Base-by-base conservation (phyloP, 2,329 filamentous ascomycete genomes). In the Ceratocystis smalleyi region DNA sequence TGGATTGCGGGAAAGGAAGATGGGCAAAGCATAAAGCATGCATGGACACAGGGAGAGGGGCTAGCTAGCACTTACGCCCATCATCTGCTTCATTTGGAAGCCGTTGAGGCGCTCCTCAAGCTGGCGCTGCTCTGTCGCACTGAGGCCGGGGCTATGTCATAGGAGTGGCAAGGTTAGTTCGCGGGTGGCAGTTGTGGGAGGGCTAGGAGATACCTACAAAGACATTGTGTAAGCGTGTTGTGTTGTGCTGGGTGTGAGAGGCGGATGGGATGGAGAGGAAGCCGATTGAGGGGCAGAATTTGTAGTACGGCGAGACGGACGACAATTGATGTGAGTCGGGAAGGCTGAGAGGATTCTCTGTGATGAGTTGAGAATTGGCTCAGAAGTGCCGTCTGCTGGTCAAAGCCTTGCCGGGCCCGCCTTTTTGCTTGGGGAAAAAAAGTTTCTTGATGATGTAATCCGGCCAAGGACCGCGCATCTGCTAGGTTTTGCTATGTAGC, bases 71-170 rank as follows among this genome's bases (percentile, higher is more conserved):
- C 89, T 71, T 82, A 97, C 94, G 72, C 84, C 88, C 87, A 97
- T 96, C 74, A 99, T 97, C 75, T 97, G 92, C 79, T 96, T 96
- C 82, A 99, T 89, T 78, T 99, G 94, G 78, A 94, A 95, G 78
- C 89, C 88, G 80, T 97, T 91, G 84, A 99, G 91, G 77, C 94
- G 90, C 78, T 84, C 78, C 77, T 95, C 87, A 74, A 99, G 88
- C 81, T 94, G 89, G 78, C 89, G 88, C 80, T 95, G 89, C 81
- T 97, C 92, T 71, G 84, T 76, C 71, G 61, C 59, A 65, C 69
- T 68, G 67, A 64, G 59, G 67, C 24, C 65, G 64, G 62, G 55
- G 66, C 70, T 64, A 64, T 57, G 40, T 17, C 22, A 19, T 7
- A 27, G 8, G 24, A 17, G 32, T 43, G 8, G 55, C 10, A 22